Conservation (phyloP, 345 rosid species). For the Euphorbia pulcherrima region DNA sequence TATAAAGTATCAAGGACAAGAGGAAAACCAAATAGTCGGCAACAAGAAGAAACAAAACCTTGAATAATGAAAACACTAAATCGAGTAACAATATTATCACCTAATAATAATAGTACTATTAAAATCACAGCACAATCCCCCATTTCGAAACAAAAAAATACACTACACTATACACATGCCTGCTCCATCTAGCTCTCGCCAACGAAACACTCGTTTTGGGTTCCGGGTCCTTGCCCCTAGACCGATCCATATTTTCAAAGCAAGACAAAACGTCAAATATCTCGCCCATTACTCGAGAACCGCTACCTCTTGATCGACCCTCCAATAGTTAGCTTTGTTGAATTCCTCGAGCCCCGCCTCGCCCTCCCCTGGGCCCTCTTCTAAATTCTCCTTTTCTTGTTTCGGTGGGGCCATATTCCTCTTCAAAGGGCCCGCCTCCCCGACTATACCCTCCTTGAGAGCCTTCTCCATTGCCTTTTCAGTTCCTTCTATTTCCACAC, state of each 20-base stretch:
- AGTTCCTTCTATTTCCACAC: slow-evolving; percentile 82
- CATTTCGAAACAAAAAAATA: slow-evolving; percentile 40
- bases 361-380: slow-evolving; percentile 42
- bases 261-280: slow-evolving; percentile 11
- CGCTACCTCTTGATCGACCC: slow-evolving; percentile 82
- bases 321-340: slow-evolving; percentile 90
- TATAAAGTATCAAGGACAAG: slow-evolving; percentile 18
- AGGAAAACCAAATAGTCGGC: slow-evolving; percentile 10
- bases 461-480: slow-evolving; percentile 97
- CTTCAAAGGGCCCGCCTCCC: slow-evolving; percentile 88
- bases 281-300: slow-evolving; percentile 55
- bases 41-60: slow-evolving; percentile 26
- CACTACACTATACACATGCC: slow-evolving; percentile 41
- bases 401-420: slow-evolving; percentile 51
- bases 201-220: slow-evolving; percentile 24
- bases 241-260: slow-evolving; percentile 19
- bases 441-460: slow-evolving; percentile 86
- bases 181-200: slow-evolving; percentile 22
- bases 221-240: neutral
- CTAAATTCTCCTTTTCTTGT: slow-evolving; percentile 51
- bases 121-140: slow-evolving; percentile 33
- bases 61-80: slow-evolving; percentile 31
- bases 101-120: slow-evolving; percentile 19
- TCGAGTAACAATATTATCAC: slow-evolving; percentile 14
- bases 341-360: slow-evolving; percentile 70